Conservation (phyloP, 164 flowering plant species). For the Tetrastigma voinierianum region DNA sequence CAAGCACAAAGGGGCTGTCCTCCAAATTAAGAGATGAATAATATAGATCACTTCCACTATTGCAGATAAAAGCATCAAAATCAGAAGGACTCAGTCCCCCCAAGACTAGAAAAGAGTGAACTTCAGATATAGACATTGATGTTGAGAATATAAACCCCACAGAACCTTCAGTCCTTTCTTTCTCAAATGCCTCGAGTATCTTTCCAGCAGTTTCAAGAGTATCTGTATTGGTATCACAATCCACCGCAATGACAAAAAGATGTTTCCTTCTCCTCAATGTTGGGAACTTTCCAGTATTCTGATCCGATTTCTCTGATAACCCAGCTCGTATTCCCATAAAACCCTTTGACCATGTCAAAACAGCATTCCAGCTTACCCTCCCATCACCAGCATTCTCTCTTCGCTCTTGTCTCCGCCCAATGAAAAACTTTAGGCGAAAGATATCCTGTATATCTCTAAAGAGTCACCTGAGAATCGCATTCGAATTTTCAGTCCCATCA, state of each 20-base stretch:
- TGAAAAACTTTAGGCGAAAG: too few species aligned
- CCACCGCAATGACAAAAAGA: constrained; percentile 75
- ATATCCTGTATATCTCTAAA: too few species aligned
- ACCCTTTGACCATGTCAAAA: too few species aligned
- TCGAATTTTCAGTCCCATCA: too few species aligned
- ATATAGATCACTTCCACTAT: constrained; percentile 93
- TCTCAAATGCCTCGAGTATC: constrained; percentile 57
- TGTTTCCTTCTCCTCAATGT: constrained; percentile 70
- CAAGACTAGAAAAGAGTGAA: constrained; percentile 53
- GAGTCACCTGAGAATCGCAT: too few species aligned
- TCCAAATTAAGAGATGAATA: constrained; percentile 66
- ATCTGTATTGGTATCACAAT: constrained; percentile 38
- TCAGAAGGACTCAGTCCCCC: constrained; percentile 59
- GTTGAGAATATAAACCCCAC: constrained; percentile 84
- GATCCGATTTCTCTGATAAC: constrained; percentile 45
- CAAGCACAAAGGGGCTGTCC: constrained; percentile 61
- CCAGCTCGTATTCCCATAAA: too few species aligned
- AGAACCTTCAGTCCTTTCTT: constrained; percentile 59
- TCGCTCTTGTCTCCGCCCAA: too few species aligned
- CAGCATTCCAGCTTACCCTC: too few species aligned
- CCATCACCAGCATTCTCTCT: too few species aligned
- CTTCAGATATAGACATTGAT: constrained; percentile 68
- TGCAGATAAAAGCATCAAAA: constrained; percentile 92
- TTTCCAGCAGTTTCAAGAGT: constrained; percentile 39
- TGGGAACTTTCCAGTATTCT: constrained; percentile 50